Evolutionary conservation across 2,329 filamentous ascomycete species (phyloP), one percentile per base, ranked within the genome.

Genomic region (Ascochyta viciae-villosae): DNA sequence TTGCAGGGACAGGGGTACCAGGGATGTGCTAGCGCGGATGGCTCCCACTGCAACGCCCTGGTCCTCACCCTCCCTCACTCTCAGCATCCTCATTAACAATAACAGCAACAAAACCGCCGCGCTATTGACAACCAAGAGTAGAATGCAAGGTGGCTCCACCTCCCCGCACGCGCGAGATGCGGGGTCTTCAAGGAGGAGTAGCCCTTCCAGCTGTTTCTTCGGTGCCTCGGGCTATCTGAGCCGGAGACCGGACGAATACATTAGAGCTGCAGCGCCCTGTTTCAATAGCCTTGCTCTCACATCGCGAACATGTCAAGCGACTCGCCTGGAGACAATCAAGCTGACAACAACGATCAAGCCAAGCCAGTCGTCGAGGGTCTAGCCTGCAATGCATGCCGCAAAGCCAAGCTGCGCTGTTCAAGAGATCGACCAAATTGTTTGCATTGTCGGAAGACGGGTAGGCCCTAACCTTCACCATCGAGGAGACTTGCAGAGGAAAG

Each of bases 381-480:
- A 24, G 62, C 62, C n/a, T 63, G 62, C 38, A 63, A 65, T 46
- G 48, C 50, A 6, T 65, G 62, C 38, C 55, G 62, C 6, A 65
- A 60, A 43, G 48, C 62, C 3, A 65, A 63, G 29, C 41, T 65
- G 27, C 60, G 62, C 27, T 65, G 62, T 43, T 65, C 62, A 16
- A 47, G 62, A 16, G 60, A 65, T 27, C 53, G 56, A 4, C 60
- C 60, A 3, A 56, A 42, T 19, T 65, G 62, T 42, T 7, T 48
- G 34, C 60, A 65, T 42, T 65, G 62, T 35, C 46, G 62, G 35
- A 65, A 63, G 51, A 61, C 62, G 31, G 58, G 62, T 65, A 51
- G n/a, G 48, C 38, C 4, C n/a, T n/a, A 9, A 29, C 7, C 34
- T 4, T 16, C 22, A 29, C 7, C 34, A 4, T 16, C 22, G 2